Conservation (phyloP, 768 basidiomycete species). For the Kwoniella sp. region DNA sequence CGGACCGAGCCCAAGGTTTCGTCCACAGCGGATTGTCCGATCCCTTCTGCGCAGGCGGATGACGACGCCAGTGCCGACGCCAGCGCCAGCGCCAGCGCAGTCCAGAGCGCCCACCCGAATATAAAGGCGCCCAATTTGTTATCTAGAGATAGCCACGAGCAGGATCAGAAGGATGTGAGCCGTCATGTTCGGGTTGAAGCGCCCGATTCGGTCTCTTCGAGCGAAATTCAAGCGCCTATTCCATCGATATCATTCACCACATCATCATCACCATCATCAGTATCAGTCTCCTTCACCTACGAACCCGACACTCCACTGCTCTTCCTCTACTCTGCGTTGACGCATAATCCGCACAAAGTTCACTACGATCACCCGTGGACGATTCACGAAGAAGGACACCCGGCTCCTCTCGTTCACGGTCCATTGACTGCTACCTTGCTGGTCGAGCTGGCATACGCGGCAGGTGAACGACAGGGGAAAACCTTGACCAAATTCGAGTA, state of each 20-base stretch:
- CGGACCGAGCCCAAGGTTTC: not conserved
- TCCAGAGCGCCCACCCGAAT: too few relatives aligned
- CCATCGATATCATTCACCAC: not conserved
- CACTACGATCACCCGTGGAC: constrained; percentile 79
- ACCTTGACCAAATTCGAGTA: constrained; percentile 65
- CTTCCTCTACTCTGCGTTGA: constrained; percentile 83
- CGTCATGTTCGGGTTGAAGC: not conserved
- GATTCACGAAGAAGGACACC: constrained; percentile 68
- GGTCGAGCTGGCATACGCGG: constrained; percentile 61
- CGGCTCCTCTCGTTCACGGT: constrained; percentile 77
- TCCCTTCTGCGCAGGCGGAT: too few relatives aligned
- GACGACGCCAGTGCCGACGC: not conserved
- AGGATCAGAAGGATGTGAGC: constrained; percentile 1
- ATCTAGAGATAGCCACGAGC: not conserved
- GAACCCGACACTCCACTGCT: constrained; percentile 70
- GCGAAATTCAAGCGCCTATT: not conserved
- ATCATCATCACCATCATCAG: constrained; percentile 37
- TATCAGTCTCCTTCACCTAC: constrained; percentile 65
- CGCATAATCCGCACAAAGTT: constrained; percentile 81
- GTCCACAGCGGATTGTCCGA: not conserved
- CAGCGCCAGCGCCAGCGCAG: not conserved
- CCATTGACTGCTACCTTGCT: constrained; percentile 79
- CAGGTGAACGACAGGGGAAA: constrained; percentile 23
- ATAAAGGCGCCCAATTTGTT: not conserved
- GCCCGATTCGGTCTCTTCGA: not conserved